Evolutionary conservation across 1,139 yeast species (phyloP), one percentile per base, ranked within the genome.

Genomic region (Candida tropicalis): DNA sequence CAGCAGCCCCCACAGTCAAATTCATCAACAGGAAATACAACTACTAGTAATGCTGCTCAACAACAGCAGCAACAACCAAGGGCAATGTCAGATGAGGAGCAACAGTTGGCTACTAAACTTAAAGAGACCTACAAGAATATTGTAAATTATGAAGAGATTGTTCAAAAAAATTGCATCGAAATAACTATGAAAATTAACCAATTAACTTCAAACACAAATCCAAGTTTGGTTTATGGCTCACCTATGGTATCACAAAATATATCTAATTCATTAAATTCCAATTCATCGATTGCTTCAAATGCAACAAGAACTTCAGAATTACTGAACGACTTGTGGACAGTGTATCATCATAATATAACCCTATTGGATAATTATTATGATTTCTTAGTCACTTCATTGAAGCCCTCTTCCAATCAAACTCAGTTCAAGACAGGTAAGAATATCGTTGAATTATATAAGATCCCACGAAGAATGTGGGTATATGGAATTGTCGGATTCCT

Each of bases 381-480:
- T 55, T 84, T 85, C 55, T 63, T 85, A 41, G 75, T 84, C 7
- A 82, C 87, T 16, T 87, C 91, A 2, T 68, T 84, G 46, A 78
- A 84, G 42, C 89, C 90, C 9, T 65, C 75, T 8, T 69, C 80
- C 3, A 71, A 70, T 52, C 69, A 68, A 43, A 67, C 68, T 16
- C 73, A 68, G 51, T 83, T 85, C 37, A 82, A 81, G 59, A 82
- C 90, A 0, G 91, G 93, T 2, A 81, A 81, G 56, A 86, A 84
- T 52, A 79, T 85, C 36, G 87, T 85, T 7, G 85, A 84, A 50
- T 76, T 84, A 38, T 86, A 86, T 60, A 81, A 88, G 59, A 84
- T 86, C 39, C 87, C 87, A 32, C 70, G 91, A 52, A 69, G 93
- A 53, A 74, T 86, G 73, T 86, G 93, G 93, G 91, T 86, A 8